Base-by-base conservation (phyloP, 2,329 filamentous ascomycete species). In the Rhinocladiella similis region DNA sequence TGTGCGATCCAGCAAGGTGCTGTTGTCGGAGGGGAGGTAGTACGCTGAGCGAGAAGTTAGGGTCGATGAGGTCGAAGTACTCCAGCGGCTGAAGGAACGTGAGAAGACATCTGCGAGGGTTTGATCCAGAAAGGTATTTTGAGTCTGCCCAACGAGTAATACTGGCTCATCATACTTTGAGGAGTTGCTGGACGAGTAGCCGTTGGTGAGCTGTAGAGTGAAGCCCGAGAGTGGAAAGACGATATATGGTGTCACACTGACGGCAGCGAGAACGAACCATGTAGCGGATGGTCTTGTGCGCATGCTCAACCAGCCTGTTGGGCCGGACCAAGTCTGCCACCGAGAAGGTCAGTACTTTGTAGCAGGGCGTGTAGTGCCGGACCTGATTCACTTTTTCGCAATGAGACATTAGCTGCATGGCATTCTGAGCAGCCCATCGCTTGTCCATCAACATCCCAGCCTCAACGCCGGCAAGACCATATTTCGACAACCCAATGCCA, bases 331-430 rank as follows among this genome's bases (percentile, higher is more conserved):
- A 29, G 49, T 51, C 49, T 51, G 36, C 6, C 6, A 6, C 3
- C 4, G 25, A 27, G 25, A 27, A 27, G 7, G 25, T 27, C 25
- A 27, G 25, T 27, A 7, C 25, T n/a, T n/a, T n/a, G n/a, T n/a
- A n/a, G n/a, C n/a, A n/a, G n/a, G n/a, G n/a, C n/a, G n/a, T n/a
- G n/a, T n/a, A n/a, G n/a, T n/a, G n/a, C n/a, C n/a, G n/a, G n/a
- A n/a, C n/a, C n/a, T 27, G 47, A 14, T 27, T 51, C 14, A 51
- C 48, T 19, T 51, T 51, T 29, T 51, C 49, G 19, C 49, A 51
- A 20, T 51, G 49, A 1, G 25, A 5, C 39, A 51, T 51, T 33
- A 51, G 22, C 10, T 51, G 49, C 49, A 51, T 51, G n/a, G 49
- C 49, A 43, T 51, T 51, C 1, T 16, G 9, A 12, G 49, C 6